A percentile compares a stretch with the other conserved stretches of the same genome.
Evolutionary conservation across 805 yeast species (phyloP).

Genomic region (Ogataea allantospora): DNA sequence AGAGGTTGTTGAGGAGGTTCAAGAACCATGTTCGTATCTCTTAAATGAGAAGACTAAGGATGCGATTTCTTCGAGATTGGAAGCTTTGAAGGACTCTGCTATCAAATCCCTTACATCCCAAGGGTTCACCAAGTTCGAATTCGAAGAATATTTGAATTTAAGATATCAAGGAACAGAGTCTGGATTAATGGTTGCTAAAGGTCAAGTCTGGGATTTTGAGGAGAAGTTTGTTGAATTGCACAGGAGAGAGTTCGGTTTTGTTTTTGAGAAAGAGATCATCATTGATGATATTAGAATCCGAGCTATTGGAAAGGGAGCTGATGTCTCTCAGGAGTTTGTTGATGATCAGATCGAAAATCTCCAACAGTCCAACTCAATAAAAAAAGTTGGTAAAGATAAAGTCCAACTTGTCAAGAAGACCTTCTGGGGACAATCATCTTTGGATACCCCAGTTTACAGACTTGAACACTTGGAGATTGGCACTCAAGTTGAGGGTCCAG

Average conservation of each 20-base stretch:
- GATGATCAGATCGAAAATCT: slow-evolving; percentile 52
- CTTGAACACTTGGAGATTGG: slow-evolving; percentile 57
- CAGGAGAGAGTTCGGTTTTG: slow-evolving; percentile 71
- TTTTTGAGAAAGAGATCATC: slow-evolving; percentile 55
- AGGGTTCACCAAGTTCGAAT: slow-evolving; percentile 49
- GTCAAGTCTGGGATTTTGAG: slow-evolving; percentile 33
- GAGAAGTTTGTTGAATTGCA: slow-evolving; percentile 54
- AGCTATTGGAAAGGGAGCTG: slow-evolving; percentile 63
- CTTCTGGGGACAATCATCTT: slow-evolving; percentile 54
- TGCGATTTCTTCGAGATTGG: slow-evolving; percentile 45
- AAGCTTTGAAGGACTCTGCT: slow-evolving; percentile 43
- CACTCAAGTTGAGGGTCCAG: slow-evolving; percentile 61
- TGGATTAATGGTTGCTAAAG: slow-evolving; percentile 59
- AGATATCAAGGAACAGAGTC: slow-evolving; percentile 88
- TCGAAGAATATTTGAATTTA: slow-evolving; percentile 71
- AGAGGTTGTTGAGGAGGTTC: slow-evolving; percentile 75
- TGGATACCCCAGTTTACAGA: slow-evolving; percentile 52
- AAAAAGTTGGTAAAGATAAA: slow-evolving; percentile 27
- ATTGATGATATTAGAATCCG: slow-evolving; percentile 76
- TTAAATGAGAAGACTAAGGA: slow-evolving; percentile 34
- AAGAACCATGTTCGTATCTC: slow-evolving; percentile 61
- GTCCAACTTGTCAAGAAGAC: slow-evolving; percentile 42
- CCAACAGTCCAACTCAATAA: slow-evolving; percentile 19
- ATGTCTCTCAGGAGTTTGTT: slow-evolving; percentile 38
- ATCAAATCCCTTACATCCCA: slow-evolving; percentile 44